Evolutionary conservation across 1,284 basidiomycete species (phyloP).

Genomic region (Ceratobasidium sp.): DNA sequence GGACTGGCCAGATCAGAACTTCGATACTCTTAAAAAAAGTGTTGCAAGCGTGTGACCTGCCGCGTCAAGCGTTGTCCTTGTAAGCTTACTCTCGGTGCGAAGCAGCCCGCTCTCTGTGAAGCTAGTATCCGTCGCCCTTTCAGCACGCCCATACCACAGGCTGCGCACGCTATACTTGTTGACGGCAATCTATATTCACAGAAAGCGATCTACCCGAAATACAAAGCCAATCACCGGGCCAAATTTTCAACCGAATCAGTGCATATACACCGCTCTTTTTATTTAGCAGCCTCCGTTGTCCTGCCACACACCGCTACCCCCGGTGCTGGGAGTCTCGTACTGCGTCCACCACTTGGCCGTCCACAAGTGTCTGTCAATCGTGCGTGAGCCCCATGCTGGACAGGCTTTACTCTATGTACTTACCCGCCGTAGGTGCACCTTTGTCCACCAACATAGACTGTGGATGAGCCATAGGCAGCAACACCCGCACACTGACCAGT

Average conservation of each 20-base stretch:
- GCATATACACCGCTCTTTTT: background rate
- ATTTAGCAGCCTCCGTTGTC: constrained; percentile 32
- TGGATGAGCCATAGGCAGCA: constrained; percentile 37
- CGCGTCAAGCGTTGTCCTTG: no score
- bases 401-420: background rate
- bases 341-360: constrained; percentile 50
- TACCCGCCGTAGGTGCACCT: constrained; percentile 47
- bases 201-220: background rate
- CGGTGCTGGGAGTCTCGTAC: constrained; percentile 48
- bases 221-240: constrained; percentile 7
- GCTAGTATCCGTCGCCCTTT: no score
- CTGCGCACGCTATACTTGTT: no score
- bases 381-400: background rate
- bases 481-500: constrained; percentile 42
- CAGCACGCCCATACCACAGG: no score
- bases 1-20: no score
- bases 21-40: no score
- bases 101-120: no score
- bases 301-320: constrained; percentile 42
- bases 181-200: constrained; percentile 8
- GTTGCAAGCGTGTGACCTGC: no score
- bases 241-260: background rate
- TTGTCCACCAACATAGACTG: constrained; percentile 48
- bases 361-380: constrained; percentile 26
- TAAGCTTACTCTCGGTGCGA: no score